A percentile compares a stretch with the other conserved stretches of the same genome.
Evolutionary conservation across 345 rosid species (phyloP).

Genomic region (Iberis pinnata): DNA sequence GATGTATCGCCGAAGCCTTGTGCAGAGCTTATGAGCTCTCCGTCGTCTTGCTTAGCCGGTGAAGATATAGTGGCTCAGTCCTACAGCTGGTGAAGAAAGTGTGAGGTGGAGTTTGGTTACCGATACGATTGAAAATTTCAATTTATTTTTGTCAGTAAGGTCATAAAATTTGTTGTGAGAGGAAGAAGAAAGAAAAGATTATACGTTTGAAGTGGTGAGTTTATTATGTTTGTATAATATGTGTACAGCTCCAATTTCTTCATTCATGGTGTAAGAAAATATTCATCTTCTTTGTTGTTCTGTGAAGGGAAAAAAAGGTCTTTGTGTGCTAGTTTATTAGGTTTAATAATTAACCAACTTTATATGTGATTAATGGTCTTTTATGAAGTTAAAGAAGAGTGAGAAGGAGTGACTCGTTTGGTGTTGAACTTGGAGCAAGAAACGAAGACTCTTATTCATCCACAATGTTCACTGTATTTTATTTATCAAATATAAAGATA

Average conservation of each 20-base stretch:
- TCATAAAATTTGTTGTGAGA: conserved; percentile 25
- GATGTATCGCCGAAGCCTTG: conserved; percentile 66
- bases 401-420: no score
- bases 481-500: no score
- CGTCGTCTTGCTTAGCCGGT: conserved; percentile 6
- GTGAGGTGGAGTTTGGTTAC: conserved; percentile 19
- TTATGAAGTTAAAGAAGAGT: not conserved
- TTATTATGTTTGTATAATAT: not conserved
- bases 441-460: no score
- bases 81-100: conserved; percentile 23
- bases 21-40: conserved; percentile 38
- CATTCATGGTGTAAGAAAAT: conserved; percentile 30
- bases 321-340: not conserved
- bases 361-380: no score
- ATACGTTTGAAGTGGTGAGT: conserved; percentile 20
- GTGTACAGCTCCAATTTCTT: conserved; percentile 32
- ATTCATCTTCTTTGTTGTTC: conserved; percentile 16
- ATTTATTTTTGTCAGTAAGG: conserved; percentile 28
- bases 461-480: no score
- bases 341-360: no score
- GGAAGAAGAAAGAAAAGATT: not conserved
- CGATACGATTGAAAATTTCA: conserved; percentile 27
- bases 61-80: conserved; percentile 16
- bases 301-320: not conserved
- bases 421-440: no score